phyloP scores from a whole-genome alignment of 2,329 filamentous ascomycete genomes.

The Ophiostoma sp. region DNA sequence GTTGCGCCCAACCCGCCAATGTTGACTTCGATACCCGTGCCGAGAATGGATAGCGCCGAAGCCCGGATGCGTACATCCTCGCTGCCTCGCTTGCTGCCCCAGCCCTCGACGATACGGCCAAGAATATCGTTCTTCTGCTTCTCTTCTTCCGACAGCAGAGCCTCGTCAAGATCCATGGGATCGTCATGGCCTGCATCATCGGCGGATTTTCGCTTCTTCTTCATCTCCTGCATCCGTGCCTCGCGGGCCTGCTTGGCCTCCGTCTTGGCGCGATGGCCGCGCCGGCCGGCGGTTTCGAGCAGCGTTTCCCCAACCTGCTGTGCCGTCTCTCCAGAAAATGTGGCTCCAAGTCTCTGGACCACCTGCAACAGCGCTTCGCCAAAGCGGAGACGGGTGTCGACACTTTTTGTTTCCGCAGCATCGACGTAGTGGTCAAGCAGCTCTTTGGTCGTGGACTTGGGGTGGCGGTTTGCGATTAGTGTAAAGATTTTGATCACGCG shows the following conservation, averaged over 20 bases:
- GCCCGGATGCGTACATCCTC: conserved; percentile 66
- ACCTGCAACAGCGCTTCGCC: conserved; percentile 63
- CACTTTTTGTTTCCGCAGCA: conserved; percentile 48
- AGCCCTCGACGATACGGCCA: conserved; percentile 57
- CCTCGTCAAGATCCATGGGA: conserved; percentile 42
- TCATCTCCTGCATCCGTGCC: conserved; percentile 44
- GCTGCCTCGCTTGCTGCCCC: conserved; percentile 59
- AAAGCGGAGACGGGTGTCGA: conserved; percentile 62
- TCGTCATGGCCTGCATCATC: conserved; percentile 47
- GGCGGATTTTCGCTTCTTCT: conserved; percentile 25
- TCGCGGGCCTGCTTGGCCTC: conserved; percentile 50
- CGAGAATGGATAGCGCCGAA: conserved; percentile 63
- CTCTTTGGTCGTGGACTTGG: conserved; percentile 56
- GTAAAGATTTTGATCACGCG: conserved; percentile 61
- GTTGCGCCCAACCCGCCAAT: conserved; percentile 49
- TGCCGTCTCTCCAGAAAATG: conserved; percentile 51
- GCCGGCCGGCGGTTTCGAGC: conserved; percentile 59
- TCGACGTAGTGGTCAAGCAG: conserved; percentile 65
- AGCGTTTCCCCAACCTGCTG: conserved; percentile 51
- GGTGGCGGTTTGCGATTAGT: conserved; percentile 56
- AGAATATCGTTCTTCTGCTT: conserved; percentile 47
- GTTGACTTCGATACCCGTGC: conserved; percentile 55
- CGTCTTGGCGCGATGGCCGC: conserved; percentile 56
- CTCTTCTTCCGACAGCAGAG: conserved; percentile 42
- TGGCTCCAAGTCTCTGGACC: conserved; percentile 54